Conservation (phyloP, 2,329 filamentous ascomycete species). For the Arthrobotrys sphaeroides region DNA sequence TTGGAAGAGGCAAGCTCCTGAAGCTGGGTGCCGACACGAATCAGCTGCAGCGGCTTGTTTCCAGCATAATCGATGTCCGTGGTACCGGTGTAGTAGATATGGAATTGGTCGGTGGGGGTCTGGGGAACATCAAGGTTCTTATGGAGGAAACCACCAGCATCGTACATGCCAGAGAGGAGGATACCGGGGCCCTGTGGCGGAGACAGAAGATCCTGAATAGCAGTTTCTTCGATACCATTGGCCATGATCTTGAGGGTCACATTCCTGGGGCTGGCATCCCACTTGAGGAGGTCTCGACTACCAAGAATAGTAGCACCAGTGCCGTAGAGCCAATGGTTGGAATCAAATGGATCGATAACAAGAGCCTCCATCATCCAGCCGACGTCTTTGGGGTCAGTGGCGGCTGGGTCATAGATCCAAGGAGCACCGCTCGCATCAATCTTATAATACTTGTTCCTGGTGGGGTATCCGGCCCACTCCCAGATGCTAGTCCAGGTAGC, state of each 20-base stretch:
- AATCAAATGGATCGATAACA: constrained; percentile 69
- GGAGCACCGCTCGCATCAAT: constrained; percentile 65
- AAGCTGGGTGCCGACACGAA: constrained; percentile 65
- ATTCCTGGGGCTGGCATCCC: constrained; percentile 65
- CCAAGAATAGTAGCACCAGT: constrained; percentile 69
- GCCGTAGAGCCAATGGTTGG: constrained; percentile 71
- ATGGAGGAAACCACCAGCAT: constrained; percentile 66
- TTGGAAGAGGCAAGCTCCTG: constrained; percentile 65
- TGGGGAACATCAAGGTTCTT: constrained; percentile 63
- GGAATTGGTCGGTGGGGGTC: constrained; percentile 63
- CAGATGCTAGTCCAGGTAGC: constrained; percentile 68
- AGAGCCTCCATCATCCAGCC: constrained; percentile 72
- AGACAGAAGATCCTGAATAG: constrained; percentile 65
- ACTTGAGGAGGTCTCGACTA: constrained; percentile 67
- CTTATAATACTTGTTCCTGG: constrained; percentile 64
- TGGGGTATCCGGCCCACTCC: constrained; percentile 65
- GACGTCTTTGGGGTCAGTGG: constrained; percentile 64
- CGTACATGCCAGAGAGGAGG: constrained; percentile 66
- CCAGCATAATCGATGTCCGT: constrained; percentile 62
- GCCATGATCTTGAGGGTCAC: constrained; percentile 66
- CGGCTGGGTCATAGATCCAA: constrained; percentile 67
- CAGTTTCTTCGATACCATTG: constrained; percentile 68
- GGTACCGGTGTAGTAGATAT: constrained; percentile 64
- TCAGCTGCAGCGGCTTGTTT: constrained; percentile 62
- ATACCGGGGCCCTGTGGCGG: constrained; percentile 65